Base-by-base conservation (phyloP, 2,329 filamentous ascomycete genomes). In the Davidsoniella neocaledoniae region DNA sequence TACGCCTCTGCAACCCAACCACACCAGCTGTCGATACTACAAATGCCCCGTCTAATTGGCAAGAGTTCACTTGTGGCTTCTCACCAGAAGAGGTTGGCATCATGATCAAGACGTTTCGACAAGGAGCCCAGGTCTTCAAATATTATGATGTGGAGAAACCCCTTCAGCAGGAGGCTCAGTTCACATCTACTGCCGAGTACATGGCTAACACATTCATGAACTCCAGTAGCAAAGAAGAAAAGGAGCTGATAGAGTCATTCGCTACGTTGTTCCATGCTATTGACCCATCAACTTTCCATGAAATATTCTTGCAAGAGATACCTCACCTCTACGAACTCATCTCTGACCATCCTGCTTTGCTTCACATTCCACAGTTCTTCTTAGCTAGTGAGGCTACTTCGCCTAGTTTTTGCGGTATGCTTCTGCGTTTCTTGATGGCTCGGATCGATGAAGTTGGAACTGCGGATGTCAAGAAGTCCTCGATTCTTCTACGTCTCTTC, bases 221-320 rank as follows among this genome's bases (percentile, higher is more conserved):
- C 40, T 90, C 87, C 0, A 94, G 86, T 62, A 83, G 79, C 54
- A 93, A 94, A 58, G 93, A 98, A 61, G 93, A 98, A 64, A 98
- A 98, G 63, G 91, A 98, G 49, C 73, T 98, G 7, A 72, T 99
- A 5, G 93, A 98, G 68, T 94, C 86, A 2, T 99, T 99, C 62
- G 91, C 90, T 2, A 96, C 91, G 0, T 88, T 98, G 25, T 98
- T 99, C 61, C 91, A 98, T 62, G 93, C 90, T 64, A 91, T 99
- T 55, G 91, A 99, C 60, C 91, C 91, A 2, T 91, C 93, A 9
- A 95, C 90, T 0, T 98, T 99, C 62, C 88, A 98, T 59, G 91
- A 99, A 67, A 87, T 98, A 39, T 99, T 98, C 63, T 86, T 94
- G 61, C 86, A 88, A 54, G 91, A 96, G 67, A 96, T 99, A 54